phyloP scores from a whole-genome alignment of 2,329 filamentous ascomycete genomes.

The Pseudogymnoascus pannorum region DNA sequence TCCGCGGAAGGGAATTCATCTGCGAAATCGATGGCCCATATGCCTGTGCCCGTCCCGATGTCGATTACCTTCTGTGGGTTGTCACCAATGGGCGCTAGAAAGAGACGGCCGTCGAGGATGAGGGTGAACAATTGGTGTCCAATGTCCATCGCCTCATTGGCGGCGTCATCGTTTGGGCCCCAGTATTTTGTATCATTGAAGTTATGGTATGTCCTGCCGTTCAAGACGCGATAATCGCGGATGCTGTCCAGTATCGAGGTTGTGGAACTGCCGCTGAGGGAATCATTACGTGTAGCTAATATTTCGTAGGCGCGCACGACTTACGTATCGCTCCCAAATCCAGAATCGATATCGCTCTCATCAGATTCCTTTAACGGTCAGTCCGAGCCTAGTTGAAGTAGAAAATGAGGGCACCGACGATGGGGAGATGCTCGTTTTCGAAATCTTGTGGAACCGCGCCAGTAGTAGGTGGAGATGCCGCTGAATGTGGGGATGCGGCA shows the following conservation, averaged over 20 bases:
- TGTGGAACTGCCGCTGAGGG: conserved; percentile 12
- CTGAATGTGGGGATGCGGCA: not conserved
- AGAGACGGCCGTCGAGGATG: conserved; percentile 5
- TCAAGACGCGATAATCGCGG: conserved; percentile 12
- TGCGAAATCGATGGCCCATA: not conserved
- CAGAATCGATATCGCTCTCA: conserved; percentile 9
- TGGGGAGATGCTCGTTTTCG: not conserved
- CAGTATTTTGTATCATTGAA: conserved; percentile 7
- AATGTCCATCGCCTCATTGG: conserved; percentile 13
- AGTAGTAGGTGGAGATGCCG: not conserved
- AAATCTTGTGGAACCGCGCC: not conserved
- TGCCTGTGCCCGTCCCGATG: conserved; percentile 10
- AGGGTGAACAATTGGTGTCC: conserved; percentile 9
- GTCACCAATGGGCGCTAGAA: conserved; percentile 10
- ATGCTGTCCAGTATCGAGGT: conserved; percentile 11
- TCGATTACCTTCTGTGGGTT: conserved; percentile 8
- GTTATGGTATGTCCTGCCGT: conserved; percentile 13
- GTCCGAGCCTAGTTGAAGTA: not conserved
- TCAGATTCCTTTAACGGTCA: not conserved
- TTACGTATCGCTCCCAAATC: conserved; percentile 11
- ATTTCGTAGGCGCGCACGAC: not conserved
- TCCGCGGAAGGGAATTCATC: conserved; percentile 19
- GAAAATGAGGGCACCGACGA: not conserved
- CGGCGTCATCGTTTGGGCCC: conserved; percentile 11
- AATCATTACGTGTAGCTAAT: not conserved